Conservation (phyloP, 331 rosid species). For the Ulmus americana region DNA sequence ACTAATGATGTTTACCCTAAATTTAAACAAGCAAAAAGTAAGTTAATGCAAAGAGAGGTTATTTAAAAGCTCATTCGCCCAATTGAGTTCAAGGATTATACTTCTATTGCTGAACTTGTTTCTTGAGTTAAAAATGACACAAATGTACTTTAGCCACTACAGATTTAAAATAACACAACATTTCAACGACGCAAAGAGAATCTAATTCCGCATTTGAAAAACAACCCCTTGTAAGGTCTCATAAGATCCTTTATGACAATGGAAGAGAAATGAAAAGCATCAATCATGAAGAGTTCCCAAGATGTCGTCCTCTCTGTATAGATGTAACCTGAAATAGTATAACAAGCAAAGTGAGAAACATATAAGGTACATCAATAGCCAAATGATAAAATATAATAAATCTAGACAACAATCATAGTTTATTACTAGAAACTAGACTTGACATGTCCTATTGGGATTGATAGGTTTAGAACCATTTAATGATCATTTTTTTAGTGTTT, state of each 20-base stretch:
- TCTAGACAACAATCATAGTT: no score
- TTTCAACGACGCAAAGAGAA: neutral
- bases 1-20: no score
- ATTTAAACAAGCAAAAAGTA: no score
- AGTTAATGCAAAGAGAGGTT: no score
- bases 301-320: constrained; percentile 32
- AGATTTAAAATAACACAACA: neutral
- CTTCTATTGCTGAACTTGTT: neutral
- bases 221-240: neutral
- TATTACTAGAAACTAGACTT: no score
- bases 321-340: constrained; percentile 27
- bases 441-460: no score
- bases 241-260: neutral
- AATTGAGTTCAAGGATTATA: neutral
- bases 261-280: neutral
- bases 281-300: constrained; percentile 29
- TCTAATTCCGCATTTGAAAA: neutral
- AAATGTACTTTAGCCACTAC: neutral
- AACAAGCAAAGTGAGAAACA: neutral
- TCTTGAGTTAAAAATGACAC: neutral
- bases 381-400: no score
- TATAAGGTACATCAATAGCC: neutral
- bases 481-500: no score
- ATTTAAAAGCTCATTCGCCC: no score
- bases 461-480: no score